Percentiles rank a stretch among this genome's conserved stretches.
Conservation (phyloP, 2,329 filamentous ascomycete species). For the Talaromyces rugulosus region DNA sequence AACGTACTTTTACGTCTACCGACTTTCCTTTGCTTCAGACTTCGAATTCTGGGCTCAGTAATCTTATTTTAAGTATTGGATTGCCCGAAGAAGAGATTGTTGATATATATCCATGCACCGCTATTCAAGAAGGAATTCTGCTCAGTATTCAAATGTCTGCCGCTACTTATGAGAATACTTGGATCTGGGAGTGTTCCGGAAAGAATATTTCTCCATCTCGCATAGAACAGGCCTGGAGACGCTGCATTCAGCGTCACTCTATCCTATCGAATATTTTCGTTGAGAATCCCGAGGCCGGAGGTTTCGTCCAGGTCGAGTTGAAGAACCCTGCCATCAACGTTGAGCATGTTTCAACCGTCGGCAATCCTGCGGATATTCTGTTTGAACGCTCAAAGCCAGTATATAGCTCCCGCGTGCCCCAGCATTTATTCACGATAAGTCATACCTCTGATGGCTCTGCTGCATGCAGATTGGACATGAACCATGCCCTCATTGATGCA, state of each 20-base stretch:
- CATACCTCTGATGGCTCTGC: background rate
- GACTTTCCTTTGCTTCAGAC: background rate
- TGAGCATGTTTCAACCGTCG: background rate
- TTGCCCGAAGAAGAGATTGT: background rate
- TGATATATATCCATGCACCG: constrained; percentile 37
- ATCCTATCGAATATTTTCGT: background rate
- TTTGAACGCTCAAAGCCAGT: background rate
- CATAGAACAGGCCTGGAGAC: background rate
- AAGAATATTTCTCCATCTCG: background rate
- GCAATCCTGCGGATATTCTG: background rate
- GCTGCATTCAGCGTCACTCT: background rate
- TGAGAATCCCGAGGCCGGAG: background rate
- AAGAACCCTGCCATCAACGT: background rate
- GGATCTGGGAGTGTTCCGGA: background rate
- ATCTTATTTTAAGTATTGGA: background rate
- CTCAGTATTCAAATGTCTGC: background rate
- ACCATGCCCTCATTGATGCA: background rate
- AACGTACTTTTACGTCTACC: background rate
- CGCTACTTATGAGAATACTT: background rate
- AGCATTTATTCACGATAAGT: background rate
- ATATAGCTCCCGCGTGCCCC: background rate
- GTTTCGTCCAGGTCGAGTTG: background rate
- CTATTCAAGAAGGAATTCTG: constrained; percentile 36
- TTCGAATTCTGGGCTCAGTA: background rate
- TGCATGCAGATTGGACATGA: background rate